A percentile compares a stretch with the other conserved stretches of the same genome.
These are phyloP conservation scores for Trametes polyzona DNA, from an alignment of 1,284 basidiomycete species.

Conservation along the genomic window DNA sequence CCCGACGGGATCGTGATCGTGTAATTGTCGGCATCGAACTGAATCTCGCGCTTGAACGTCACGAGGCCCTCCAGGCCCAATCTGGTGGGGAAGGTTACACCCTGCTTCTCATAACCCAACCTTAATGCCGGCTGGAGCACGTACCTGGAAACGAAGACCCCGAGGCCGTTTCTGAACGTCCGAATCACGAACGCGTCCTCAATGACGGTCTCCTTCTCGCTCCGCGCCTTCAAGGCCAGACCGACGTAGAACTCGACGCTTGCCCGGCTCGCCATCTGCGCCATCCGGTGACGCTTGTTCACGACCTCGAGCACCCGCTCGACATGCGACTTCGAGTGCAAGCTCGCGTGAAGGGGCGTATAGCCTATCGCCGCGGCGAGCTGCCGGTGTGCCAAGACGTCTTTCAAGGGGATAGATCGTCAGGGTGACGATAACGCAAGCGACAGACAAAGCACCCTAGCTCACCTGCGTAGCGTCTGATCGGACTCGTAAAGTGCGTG, in stretches of 20 bases:
- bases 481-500: slow-evolving; percentile 97
- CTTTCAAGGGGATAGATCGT: slow-evolving; percentile 41
- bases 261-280: slow-evolving; percentile 95
- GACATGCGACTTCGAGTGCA: slow-evolving; percentile 90
- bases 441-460: slow-evolving; percentile 34
- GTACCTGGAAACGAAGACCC: slow-evolving; percentile 94
- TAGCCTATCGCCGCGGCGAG: slow-evolving; percentile 90
- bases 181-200: slow-evolving; percentile 97
- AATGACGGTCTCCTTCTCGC: slow-evolving; percentile 53
- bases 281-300: slow-evolving; percentile 93
- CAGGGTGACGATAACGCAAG: slow-evolving; percentile 10
- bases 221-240: slow-evolving; percentile 81
- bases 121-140: slow-evolving; percentile 36
- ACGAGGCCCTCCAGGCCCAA: slow-evolving; percentile 94
- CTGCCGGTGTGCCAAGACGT: slow-evolving; percentile 95
- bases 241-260: slow-evolving; percentile 98
- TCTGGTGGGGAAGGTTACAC: slow-evolving; percentile 44
- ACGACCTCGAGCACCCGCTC: slow-evolving; percentile 88
- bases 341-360: slow-evolving; percentile 79
- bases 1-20: slow-evolving; percentile 70
- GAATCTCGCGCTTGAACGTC: slow-evolving; percentile 87
- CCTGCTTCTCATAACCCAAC: slow-evolving; percentile 14
- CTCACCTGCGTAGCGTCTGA: slow-evolving; percentile 90
- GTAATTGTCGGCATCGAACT: slow-evolving; percentile 93
- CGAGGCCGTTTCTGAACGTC: slow-evolving; percentile 92